phyloP scores from a whole-genome alignment of 2,329 filamentous ascomycete genomes.

The Trichoderma brevicompactum region DNA sequence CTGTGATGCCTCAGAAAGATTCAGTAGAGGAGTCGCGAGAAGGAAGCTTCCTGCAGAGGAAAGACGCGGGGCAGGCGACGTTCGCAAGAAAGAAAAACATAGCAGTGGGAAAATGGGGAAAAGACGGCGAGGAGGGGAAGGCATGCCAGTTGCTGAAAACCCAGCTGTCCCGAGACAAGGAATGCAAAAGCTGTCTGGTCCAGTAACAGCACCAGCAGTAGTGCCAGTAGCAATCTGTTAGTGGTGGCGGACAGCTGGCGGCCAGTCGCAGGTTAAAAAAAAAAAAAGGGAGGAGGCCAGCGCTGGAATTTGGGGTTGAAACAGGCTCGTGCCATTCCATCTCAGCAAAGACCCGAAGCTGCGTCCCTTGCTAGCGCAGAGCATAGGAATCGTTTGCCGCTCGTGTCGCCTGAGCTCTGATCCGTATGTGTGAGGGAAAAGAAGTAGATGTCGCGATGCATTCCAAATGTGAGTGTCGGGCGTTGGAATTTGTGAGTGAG shows the following conservation, averaged over 20 bases:
- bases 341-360: neutral
- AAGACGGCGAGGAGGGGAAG: constrained; percentile 15
- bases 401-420: neutral
- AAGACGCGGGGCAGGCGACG: constrained; percentile 23
- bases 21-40: constrained; percentile 10
- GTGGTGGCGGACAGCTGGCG: constrained; percentile 23
- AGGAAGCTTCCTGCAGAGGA: constrained; percentile 2
- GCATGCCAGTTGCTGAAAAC: constrained; percentile 23
- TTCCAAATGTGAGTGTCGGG: constrained; percentile 30
- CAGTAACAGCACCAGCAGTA: constrained; percentile 4
- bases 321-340: constrained; percentile 26
- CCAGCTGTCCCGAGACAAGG: constrained; percentile 26
- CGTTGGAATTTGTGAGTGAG: constrained; percentile 18
- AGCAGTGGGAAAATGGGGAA: constrained; percentile 13
- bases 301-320: constrained; percentile 28
- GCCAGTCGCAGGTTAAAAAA: constrained; percentile 4
- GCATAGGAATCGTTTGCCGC: neutral
- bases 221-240: constrained; percentile 27
- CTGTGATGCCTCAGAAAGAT: constrained; percentile 8
- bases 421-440: neutral
- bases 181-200: constrained; percentile 34
- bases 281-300: constrained; percentile 24
- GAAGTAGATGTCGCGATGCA: constrained; percentile 22
- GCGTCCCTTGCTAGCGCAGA: neutral
- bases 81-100: constrained; percentile 26